Evolutionary conservation across 2,329 filamentous ascomycete species (phyloP).

Genomic region (Metarhizium album): DNA sequence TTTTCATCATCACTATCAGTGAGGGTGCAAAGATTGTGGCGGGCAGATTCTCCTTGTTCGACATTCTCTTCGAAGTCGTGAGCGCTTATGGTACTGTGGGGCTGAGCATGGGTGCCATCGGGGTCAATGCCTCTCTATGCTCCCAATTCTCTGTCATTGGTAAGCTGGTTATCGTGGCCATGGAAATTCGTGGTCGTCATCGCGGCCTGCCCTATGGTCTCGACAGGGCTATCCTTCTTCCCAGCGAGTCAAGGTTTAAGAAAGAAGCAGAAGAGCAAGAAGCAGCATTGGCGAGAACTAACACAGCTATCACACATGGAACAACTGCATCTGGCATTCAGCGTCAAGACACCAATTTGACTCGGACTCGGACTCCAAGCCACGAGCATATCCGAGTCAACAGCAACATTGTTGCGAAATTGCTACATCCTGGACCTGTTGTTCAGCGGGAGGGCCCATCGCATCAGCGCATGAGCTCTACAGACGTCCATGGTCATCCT

Average conservation of each 20-base stretch:
- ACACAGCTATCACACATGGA: constrained; percentile 24
- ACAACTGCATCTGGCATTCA: constrained; percentile 19
- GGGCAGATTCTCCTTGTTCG: constrained; percentile 55
- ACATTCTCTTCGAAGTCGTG: constrained; percentile 72
- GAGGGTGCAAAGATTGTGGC: constrained; percentile 63
- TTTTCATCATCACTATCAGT: constrained; percentile 85
- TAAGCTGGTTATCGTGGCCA: constrained; percentile 58
- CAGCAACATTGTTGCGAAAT: constrained; percentile 32
- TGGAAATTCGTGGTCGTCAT: constrained; percentile 60
- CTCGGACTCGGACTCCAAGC: constrained; percentile 26
- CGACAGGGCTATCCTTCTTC: constrained; percentile 49
- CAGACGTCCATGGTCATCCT: constrained; percentile 9
- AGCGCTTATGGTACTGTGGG: constrained; percentile 93
- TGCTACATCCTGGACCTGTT: constrained; percentile 38
- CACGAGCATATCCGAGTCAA: constrained; percentile 26
- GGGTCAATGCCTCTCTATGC: constrained; percentile 68
- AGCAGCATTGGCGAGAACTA: constrained; percentile 25
- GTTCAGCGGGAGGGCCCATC: constrained; percentile 18
- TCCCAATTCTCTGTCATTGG: constrained; percentile 67
- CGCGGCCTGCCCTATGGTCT: constrained; percentile 58
- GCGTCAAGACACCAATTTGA: constrained; percentile 17
- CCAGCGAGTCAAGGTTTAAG: constrained; percentile 44
- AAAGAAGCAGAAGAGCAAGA: constrained; percentile 41
- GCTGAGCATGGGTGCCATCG: constrained; percentile 71
- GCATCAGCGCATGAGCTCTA: constrained; percentile 19